Evolutionary conservation across 1,284 basidiomycete genomes (phyloP).

Genomic region (Grifola frondosa): DNA sequence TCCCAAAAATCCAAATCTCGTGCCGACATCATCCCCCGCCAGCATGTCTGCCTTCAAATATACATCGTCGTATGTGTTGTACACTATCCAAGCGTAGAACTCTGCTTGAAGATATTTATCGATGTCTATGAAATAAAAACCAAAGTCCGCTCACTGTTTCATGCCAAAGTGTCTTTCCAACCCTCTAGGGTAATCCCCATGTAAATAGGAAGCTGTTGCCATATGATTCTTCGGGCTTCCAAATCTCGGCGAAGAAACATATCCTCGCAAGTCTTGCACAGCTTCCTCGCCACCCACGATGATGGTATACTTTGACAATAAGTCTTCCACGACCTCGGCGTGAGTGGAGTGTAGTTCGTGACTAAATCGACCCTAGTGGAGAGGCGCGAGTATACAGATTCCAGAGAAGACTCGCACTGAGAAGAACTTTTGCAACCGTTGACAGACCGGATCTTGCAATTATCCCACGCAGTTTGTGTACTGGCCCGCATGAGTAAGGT

Average conservation of each 20-base stretch:
- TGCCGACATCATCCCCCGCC: too few relatives aligned
- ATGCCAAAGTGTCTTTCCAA: slow-evolving; percentile 22
- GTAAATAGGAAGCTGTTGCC: slow-evolving; percentile 16
- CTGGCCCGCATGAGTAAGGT: slow-evolving; percentile 23
- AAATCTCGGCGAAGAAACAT: slow-evolving; percentile 22
- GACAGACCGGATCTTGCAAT: slow-evolving; percentile 17
- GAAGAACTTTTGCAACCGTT: slow-evolving; percentile 20
- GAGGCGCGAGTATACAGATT: slow-evolving; percentile 23
- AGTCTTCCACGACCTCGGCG: slow-evolving; percentile 22
- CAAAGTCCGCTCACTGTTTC: too few relatives aligned
- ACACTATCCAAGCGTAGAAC: too few relatives aligned
- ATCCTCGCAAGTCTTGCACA: slow-evolving; percentile 20
- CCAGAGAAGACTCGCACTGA: slow-evolving; percentile 18
- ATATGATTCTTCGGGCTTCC: slow-evolving; percentile 18
- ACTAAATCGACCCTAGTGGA: slow-evolving; percentile 22
- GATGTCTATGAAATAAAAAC: too few relatives aligned
- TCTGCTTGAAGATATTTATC: too few relatives aligned
- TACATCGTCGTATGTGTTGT: too few relatives aligned
- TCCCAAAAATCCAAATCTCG: too few relatives aligned
- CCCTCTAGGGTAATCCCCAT: slow-evolving; percentile 20
- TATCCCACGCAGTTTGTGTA: slow-evolving; percentile 20
- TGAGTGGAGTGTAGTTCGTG: slow-evolving; percentile 19
- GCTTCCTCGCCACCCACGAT: too few relatives aligned
- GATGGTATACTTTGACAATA: too few relatives aligned
- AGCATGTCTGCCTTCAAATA: too few relatives aligned